A percentile compares a stretch with the other conserved stretches of the same genome.
Evolutionary conservation across 768 basidiomycete genomes (phyloP).

Genomic region (Cystobasidiopsis lactophilus): DNA sequence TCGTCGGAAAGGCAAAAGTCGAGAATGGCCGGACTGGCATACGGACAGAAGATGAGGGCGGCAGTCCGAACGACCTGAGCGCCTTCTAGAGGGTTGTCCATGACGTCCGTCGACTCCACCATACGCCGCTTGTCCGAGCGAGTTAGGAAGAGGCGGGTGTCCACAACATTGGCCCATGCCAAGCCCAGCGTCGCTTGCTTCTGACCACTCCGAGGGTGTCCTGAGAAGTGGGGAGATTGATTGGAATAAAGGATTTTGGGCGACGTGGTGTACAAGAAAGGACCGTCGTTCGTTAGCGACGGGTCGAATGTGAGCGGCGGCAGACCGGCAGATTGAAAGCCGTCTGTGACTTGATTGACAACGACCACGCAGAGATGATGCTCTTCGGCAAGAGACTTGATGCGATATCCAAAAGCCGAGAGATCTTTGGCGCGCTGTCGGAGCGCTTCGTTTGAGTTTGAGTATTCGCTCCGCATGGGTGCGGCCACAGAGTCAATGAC

Average conservation of each 20-base stretch:
- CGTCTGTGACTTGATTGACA: conserved; percentile 72
- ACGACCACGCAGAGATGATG: conserved; percentile 53
- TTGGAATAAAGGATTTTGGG: neutral
- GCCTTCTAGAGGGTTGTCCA: no score
- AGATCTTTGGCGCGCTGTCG: conserved; percentile 52
- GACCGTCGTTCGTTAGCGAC: no score
- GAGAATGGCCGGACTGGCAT: no score
- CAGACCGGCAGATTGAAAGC: conserved; percentile 29
- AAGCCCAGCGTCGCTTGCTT: conserved; percentile 74
- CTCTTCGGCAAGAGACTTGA: conserved; percentile 47
- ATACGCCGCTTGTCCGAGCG: conserved; percentile 55
- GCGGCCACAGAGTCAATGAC: conserved; percentile 76
- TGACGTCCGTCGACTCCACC: no score
- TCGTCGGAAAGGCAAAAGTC: no score
- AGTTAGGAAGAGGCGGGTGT: conserved; percentile 57
- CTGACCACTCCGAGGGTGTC: conserved; percentile 16
- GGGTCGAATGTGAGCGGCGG: no score
- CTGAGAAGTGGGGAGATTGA: neutral
- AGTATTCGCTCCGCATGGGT: conserved; percentile 47
- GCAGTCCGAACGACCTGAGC: no score
- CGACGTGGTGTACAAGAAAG: no score
- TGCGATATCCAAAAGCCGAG: conserved; percentile 39
- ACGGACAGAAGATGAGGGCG: no score
- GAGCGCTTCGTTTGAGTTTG: conserved; percentile 23
- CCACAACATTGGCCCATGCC: conserved; percentile 83